phyloP scores from a whole-genome alignment of 2,329 filamentous ascomycete genomes.

The Paecilomyces dactylethromorphus region DNA sequence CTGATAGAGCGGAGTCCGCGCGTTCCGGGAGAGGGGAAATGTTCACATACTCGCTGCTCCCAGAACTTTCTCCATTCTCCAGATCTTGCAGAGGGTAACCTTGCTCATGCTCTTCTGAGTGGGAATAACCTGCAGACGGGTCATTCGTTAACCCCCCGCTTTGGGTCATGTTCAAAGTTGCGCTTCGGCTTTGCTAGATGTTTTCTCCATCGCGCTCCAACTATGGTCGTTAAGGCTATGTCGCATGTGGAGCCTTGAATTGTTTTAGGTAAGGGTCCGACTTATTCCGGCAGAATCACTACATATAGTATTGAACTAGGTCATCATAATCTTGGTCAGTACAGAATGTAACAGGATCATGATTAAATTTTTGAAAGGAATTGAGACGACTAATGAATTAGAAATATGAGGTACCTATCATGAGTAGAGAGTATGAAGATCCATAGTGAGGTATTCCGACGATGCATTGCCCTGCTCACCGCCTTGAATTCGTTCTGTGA shows the following conservation, averaged over 20 bases:
- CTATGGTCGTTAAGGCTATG: not conserved
- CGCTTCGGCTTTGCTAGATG: not conserved
- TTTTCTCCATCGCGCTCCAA: not conserved
- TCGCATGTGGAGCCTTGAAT: not conserved
- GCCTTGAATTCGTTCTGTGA: too few species aligned
- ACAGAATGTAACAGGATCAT: too few species aligned
- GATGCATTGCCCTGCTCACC: too few species aligned
- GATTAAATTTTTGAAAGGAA: too few species aligned
- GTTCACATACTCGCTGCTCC: not conserved
- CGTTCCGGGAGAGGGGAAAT: not conserved
- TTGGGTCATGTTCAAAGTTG: not conserved
- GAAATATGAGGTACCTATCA: too few species aligned
- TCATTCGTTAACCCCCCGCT: not conserved
- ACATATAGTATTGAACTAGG: too few species aligned
- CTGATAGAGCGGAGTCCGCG: not conserved
- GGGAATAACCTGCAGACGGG: not conserved
- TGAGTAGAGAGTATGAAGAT: too few species aligned
- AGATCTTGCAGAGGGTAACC: not conserved
- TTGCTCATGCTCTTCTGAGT: not conserved
- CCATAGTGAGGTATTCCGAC: too few species aligned
- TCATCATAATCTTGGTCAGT: too few species aligned
- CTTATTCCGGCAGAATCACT: not conserved
- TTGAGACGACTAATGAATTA: too few species aligned
- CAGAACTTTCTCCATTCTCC: not conserved
- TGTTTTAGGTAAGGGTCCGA: not conserved